These are phyloP conservation scores for Rheum nobile DNA, from an alignment of 148 eudicot species.

Conservation along the genomic window DNA sequence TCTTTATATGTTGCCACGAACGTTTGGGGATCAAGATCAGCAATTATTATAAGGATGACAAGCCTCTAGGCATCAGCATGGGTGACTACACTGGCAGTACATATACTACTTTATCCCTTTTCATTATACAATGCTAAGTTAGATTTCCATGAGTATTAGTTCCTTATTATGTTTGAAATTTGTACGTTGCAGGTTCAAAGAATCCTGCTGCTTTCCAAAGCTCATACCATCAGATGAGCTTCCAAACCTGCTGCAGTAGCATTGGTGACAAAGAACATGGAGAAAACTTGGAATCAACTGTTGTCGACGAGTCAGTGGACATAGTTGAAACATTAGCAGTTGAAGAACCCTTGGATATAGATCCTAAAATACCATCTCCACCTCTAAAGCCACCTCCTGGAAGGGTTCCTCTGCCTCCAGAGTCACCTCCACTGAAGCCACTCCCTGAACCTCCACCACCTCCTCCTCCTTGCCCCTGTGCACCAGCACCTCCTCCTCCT, in stretches of 20 bases:
- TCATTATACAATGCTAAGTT: background rate
- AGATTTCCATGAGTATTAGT: background rate
- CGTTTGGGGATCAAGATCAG: constrained; percentile 18
- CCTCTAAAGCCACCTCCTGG: constrained; percentile 61
- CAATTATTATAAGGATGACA: constrained; percentile 43
- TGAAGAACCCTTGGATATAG: constrained; percentile 10
- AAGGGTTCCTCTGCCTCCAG: constrained; percentile 16
- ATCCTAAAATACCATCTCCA: constrained; percentile 16
- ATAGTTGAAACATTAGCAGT: background rate
- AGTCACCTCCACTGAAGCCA: constrained; percentile 29
- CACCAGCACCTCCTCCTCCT: constrained; percentile 19
- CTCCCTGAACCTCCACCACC: constrained; percentile 13
- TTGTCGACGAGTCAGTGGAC: constrained; percentile 5
- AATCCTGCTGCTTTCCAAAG: constrained; percentile 27
- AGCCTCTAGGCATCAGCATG: constrained; percentile 64
- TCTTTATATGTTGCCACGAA: constrained; percentile 41
- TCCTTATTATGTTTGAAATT: constrained; percentile 15
- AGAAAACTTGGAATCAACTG: constrained; percentile 14
- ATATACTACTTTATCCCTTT: background rate
- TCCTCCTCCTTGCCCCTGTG: constrained; percentile 26
- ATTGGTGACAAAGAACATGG: constrained; percentile 15
- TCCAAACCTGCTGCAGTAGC: constrained; percentile 27
- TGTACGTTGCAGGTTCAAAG: constrained; percentile 40
- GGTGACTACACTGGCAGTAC: constrained; percentile 39
- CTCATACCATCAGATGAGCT: constrained; percentile 23